A percentile compares a stretch with the other conserved stretches of the same genome.
phyloP scores from a whole-genome alignment of 352 stramenopile species.

The Globisporangium nunn region DNA sequence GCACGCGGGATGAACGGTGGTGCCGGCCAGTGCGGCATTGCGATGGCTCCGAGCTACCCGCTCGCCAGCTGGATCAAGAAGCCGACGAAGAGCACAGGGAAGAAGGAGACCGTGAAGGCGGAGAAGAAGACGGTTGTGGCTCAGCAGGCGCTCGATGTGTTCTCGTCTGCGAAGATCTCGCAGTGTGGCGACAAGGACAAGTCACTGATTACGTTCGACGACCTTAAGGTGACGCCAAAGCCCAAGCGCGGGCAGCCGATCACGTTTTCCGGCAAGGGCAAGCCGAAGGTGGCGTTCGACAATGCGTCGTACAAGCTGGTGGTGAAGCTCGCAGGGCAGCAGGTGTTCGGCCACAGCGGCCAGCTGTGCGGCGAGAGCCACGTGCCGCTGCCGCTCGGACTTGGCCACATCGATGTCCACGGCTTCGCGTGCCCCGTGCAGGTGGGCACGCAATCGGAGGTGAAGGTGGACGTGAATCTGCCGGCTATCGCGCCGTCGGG shows the following conservation, averaged over 20 bases:
- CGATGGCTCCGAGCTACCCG: slow-evolving; percentile 70
- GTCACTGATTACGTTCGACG: slow-evolving; percentile 55
- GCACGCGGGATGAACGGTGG: slow-evolving; percentile 53
- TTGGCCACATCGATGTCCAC: slow-evolving; percentile 82
- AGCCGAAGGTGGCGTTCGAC: slow-evolving; percentile 58
- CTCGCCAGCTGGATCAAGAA: slow-evolving; percentile 30
- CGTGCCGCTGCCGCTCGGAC: slow-evolving; percentile 68
- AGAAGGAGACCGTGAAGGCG: neutral
- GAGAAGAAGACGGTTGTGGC: slow-evolving; percentile 3
- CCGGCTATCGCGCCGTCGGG: slow-evolving; percentile 68
- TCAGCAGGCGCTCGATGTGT: slow-evolving; percentile 28
- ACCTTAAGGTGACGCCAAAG: slow-evolving; percentile 51
- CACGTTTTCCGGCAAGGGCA: slow-evolving; percentile 59
- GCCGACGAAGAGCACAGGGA: slow-evolving; percentile 3
- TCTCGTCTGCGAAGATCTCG: slow-evolving; percentile 69
- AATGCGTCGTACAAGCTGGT: slow-evolving; percentile 60
- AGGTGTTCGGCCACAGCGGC: slow-evolving; percentile 67
- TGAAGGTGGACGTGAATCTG: slow-evolving; percentile 80
- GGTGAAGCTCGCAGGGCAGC: slow-evolving; percentile 63
- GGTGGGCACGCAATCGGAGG: slow-evolving; percentile 48
- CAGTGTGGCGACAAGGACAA: slow-evolving; percentile 70
- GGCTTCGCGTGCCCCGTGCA: slow-evolving; percentile 70
- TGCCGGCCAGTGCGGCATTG: slow-evolving; percentile 65
- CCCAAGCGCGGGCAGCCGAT: slow-evolving; percentile 76
- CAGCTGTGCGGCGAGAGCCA: slow-evolving; percentile 74